A percentile compares a stretch with the other conserved stretches of the same genome.
These are phyloP conservation scores for Aspergillus pseudoviridinutans DNA, from an alignment of 2,329 filamentous ascomycete species.

Conservation along the genomic window DNA sequence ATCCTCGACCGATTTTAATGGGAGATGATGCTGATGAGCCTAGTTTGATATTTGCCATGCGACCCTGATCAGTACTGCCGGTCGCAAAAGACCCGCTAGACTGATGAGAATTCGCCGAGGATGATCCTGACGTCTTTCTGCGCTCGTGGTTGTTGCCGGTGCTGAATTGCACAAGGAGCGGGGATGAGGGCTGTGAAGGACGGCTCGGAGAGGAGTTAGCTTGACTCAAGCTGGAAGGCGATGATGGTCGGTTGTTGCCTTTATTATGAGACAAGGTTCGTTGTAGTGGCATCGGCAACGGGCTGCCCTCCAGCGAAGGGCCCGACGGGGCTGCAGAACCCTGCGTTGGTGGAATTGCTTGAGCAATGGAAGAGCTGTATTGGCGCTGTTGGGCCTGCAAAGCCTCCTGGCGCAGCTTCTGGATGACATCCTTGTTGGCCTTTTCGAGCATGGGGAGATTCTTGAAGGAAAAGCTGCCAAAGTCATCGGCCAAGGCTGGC, in stretches of 20 bases:
- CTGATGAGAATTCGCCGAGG: constrained; percentile 77
- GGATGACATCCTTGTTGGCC: constrained; percentile 97
- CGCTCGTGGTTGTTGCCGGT: constrained; percentile 77
- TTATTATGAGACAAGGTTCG: constrained; percentile 80
- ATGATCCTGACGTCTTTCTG: constrained; percentile 87
- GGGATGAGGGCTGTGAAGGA: constrained; percentile 78
- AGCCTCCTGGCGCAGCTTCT: constrained; percentile 89
- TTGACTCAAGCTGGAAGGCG: constrained; percentile 76
- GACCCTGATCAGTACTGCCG: constrained; percentile 67
- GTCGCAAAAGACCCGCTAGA: constrained; percentile 67
- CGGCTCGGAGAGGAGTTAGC: constrained; percentile 83
- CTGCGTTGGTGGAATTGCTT: constrained; percentile 16
- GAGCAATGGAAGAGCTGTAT: constrained; percentile 24
- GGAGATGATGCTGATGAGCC: constrained; percentile 53
- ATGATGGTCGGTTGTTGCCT: constrained; percentile 71
- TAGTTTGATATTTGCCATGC: constrained; percentile 51
- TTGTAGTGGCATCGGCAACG: constrained; percentile 74
- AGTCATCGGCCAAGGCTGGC: constrained; percentile 83
- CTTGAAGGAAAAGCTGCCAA: constrained; percentile 95
- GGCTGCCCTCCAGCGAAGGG: constrained; percentile 77
- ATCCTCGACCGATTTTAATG: constrained; percentile 41
- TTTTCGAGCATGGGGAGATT: constrained; percentile 95
- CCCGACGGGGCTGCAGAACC: constrained; percentile 45
- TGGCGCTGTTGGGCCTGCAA: constrained; percentile 64
- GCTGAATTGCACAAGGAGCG: constrained; percentile 93